These are phyloP conservation scores for Aspergillus sp. DNA, from an alignment of 2,329 filamentous ascomycete species.

Conservation along the genomic window DNA sequence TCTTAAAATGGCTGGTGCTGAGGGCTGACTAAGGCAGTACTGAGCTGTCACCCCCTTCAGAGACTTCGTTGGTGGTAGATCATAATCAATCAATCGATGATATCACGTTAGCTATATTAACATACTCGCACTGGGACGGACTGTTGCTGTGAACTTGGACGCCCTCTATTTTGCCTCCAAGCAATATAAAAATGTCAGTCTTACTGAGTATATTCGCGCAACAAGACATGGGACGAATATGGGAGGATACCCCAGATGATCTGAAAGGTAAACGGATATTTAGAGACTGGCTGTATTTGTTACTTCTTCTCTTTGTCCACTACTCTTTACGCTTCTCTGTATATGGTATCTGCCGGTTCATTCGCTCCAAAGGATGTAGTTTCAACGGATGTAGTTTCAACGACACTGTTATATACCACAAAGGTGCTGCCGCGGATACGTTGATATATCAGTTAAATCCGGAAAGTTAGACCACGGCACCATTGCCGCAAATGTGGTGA, in stretches of 20 bases:
- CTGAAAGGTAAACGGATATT: slow-evolving; percentile 1
- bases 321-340: background rate
- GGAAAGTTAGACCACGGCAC: slow-evolving; percentile 9
- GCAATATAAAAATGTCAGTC: background rate
- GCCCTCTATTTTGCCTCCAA: background rate
- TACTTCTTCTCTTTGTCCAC: background rate
- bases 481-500: slow-evolving; percentile 9
- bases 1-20: too few species aligned
- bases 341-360: background rate
- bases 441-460: slow-evolving; percentile 2
- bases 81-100: too few species aligned
- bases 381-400: background rate
- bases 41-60: too few species aligned
- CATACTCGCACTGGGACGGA: background rate
- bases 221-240: slow-evolving; percentile 13
- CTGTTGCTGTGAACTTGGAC: background rate
- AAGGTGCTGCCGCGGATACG: background rate
- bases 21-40: too few species aligned
- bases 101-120: background rate
- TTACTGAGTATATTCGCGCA: slow-evolving; percentile 10
- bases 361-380: background rate
- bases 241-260: slow-evolving; percentile 1
- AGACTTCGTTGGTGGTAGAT: too few species aligned
- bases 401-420: background rate
- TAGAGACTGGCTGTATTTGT: slow-evolving; percentile 1